Evolutionary conservation across 306 rosid genomes (phyloP), one percentile per base, ranked within the genome.

Genomic region (Cucurbita pepo): DNA sequence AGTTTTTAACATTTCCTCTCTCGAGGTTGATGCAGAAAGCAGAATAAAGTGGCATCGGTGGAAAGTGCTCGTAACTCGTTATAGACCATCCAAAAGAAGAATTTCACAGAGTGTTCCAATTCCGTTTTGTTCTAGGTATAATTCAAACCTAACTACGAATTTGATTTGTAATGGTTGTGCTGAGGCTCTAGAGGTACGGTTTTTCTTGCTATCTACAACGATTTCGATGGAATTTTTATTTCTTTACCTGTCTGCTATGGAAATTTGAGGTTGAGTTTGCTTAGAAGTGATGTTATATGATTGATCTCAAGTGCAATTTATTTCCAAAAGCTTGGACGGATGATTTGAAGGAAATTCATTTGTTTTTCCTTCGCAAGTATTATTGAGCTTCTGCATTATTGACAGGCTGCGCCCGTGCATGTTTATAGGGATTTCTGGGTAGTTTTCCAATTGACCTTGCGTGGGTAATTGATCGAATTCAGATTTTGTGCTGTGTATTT

Each of bases 21-120:
- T 36, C 69, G 69, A 15, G 13, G 37, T 1, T 37, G 45, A 62
- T 38, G 48, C 16, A 18, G 56, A 67, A 65, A 4, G 53, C 56
- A 22, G 72, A 67, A 67, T 67, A 67, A 67, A 67, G 72, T 66
- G 55, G 72, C 10, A 66, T 44, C 47, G 71, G 55, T 5, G 55
- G 72, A 66, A 45, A 66, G 40, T 6, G 56, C 14, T 67, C 21
- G 56, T 3, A 22, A 47, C 41, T 21, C 12, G 40, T 44, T 67
- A 21, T 67, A 67, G 38, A 12, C 6, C 56, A 21, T 47, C 52
- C 40, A 47, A 21, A 30, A 47, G 2, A 41, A 22, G 41, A 44
- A 67, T 13, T 48, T 67, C 5, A 10, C 37, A 7, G 0, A 13
- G 3, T 34, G 19, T 59, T 34, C 44, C n/a, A 2, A 43, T 64